Evolutionary conservation across 2,329 filamentous ascomycete species (phyloP), one percentile per base, ranked within the genome.

Genomic region (Nakataea oryzae): DNA sequence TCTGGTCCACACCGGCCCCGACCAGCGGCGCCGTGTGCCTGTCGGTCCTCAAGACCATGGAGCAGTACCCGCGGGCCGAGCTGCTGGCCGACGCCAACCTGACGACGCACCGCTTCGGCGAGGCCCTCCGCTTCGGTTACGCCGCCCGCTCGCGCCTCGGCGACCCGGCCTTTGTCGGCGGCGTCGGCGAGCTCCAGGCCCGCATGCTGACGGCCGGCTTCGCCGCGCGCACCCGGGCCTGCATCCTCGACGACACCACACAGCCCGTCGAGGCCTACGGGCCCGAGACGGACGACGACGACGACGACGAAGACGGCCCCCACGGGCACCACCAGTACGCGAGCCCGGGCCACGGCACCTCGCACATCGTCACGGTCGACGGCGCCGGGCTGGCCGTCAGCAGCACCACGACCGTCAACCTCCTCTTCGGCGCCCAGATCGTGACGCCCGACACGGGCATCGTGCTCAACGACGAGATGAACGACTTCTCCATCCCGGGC

Each of bases 81-180:
- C 71, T 79, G 64, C 73, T 13, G 21, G 57, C 60, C 26, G 76
- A 83, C 56, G 73, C 74, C 26, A 87, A 91, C 67, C 76, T 96
- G 0, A 91, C 87, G 50, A 88, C 87, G 0, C 95, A 97, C 74
- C 85, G 90, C 17, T 82, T 96, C 66, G 86, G 91, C 69, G 95
- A 97, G 78, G 89, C 92, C 14, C 91, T 96, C 77, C 84, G 91
- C 27, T 97, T 96, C 72, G 92, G 85, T 3, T 97, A 97, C 71
- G 92, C 88, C 4, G 78, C 88, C 68, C 86, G 92, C 63, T 81
- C 86, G n/a, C 81, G 87, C 30, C 82, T 97, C 0, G 93, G 92
- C 5, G 95, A 97, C 72, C 95, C 93, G 0, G 78, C 76, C 1
- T 96, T 88, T 71, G 83, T 96, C 4, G 67, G 79, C 0, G 83